These are phyloP conservation scores for Serendipita indica DNA, from an alignment of 768 basidiomycete species.

Conservation along the genomic window DNA sequence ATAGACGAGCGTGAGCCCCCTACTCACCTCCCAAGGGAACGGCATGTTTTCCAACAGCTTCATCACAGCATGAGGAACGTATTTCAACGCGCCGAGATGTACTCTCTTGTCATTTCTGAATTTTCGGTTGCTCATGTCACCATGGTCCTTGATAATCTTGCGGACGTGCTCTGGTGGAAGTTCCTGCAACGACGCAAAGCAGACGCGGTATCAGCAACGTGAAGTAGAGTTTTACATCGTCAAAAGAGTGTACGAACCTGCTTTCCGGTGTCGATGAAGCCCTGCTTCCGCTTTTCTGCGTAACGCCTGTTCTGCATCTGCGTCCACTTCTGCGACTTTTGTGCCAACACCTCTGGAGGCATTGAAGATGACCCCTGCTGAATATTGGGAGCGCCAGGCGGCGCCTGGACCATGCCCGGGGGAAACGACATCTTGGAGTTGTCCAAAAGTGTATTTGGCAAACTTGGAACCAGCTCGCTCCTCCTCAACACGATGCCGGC, in stretches of 20 bases:
- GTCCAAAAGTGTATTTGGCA: neutral
- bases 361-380: constrained; percentile 20
- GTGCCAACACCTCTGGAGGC: constrained; percentile 56
- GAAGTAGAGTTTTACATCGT: neutral
- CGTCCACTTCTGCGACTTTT: constrained; percentile 93
- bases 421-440: constrained; percentile 9
- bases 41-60: constrained; percentile 98
- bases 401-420: neutral
- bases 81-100: constrained; percentile 93
- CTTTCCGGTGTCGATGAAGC: constrained; percentile 85
- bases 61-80: constrained; percentile 98
- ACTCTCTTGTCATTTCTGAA: constrained; percentile 99
- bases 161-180: constrained; percentile 94
- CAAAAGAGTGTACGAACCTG: constrained; percentile 35
- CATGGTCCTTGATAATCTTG: constrained; percentile 99
- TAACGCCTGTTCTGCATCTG: constrained; percentile 88
- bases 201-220: constrained; percentile 12
- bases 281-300: constrained; percentile 79
- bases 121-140: constrained; percentile 99
- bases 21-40: constrained; percentile 66
- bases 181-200: constrained; percentile 37
- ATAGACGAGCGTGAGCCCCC: neutral
- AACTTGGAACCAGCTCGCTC: constrained; percentile 3
- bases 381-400: neutral
- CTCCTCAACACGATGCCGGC: neutral